phyloP scores from a whole-genome alignment of 1,284 basidiomycete genomes.

The Ceratobasidium sp. region DNA sequence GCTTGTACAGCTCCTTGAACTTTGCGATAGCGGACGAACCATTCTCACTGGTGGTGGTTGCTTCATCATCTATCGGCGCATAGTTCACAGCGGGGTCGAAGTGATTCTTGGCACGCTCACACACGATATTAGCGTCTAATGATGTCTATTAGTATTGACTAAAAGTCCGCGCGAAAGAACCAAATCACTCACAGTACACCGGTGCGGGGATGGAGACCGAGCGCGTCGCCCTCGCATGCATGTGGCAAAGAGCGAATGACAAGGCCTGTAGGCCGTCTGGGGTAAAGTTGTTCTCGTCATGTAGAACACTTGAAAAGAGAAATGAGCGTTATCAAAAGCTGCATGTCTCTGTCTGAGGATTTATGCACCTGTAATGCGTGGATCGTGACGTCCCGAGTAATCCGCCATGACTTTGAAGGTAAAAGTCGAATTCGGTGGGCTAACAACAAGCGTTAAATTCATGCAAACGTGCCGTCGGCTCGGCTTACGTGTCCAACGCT shows the following conservation, averaged over 20 bases:
- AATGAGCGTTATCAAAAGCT: too few relatives aligned
- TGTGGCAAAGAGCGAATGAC: conserved; percentile 80
- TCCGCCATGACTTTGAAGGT: conserved; percentile 78
- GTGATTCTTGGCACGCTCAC: conserved; percentile 80
- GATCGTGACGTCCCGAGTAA: conserved; percentile 50
- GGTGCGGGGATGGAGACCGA: conserved; percentile 84
- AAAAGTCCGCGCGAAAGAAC: not conserved
- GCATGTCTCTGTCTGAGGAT: too few relatives aligned
- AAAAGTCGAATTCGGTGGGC: conserved; percentile 77
- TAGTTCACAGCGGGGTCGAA: conserved; percentile 64
- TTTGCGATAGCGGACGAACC: not conserved
- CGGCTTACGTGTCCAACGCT: conserved; percentile 31
- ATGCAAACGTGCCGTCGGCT: conserved; percentile 56
- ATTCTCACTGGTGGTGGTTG: conserved; percentile 61
- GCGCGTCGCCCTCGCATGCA: conserved; percentile 82
- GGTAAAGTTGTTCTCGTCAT: conserved; percentile 68
- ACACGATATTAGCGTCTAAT: conserved; percentile 84
- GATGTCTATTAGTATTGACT: conserved; percentile 47
- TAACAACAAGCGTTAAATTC: not conserved
- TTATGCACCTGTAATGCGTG: conserved; percentile 39
- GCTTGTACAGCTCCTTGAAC: conserved; percentile 20
- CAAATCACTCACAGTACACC: conserved; percentile 78
- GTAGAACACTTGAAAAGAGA: conserved; percentile 61
- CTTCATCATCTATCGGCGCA: conserved; percentile 55
- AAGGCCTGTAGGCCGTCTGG: conserved; percentile 70